Evolutionary conservation across 805 yeast genomes (phyloP), one percentile per base, ranked within the genome.

Genomic region (Wickerhamomyces sydowiorum): DNA sequence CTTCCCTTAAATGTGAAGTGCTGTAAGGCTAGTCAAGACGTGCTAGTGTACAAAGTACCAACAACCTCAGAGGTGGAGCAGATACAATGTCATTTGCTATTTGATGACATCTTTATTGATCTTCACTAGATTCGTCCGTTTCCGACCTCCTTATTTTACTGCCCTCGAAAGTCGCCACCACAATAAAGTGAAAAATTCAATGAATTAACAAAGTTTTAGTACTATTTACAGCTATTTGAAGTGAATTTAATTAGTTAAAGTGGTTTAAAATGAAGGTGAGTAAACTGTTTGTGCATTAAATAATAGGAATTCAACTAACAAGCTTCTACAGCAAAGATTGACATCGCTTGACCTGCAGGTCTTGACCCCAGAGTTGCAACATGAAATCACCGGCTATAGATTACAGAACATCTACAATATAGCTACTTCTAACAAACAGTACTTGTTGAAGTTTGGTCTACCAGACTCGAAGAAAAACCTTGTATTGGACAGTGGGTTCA

Each of bases 361-460:
- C 40, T 64, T 90, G 23, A 70, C 82, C 1, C 64, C 72, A 18
- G 98, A 91, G 61, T 71, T 90, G 35, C 72, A 71, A 40, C 54
- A 64, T 7, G 65, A 72, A 37, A 51, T 90, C 27, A 69, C 75
- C 46, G 80, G 82, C 40, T 82, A 80, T 56, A 66, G 97, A 47
- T 67, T 91, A 44, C 89, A 82, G 49, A 91, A 91, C 61, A 82
- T 91, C 41, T 90, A 91, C 63, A 89, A 88, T 57, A 72, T 88
- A 27, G 76, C 83, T 15, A 75, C 80, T 28, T 82, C 87, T 5
- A 69, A 73, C 10, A 75, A 90, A 41, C 89, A 86, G 42, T 88
- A 81, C 54, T 62, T 88, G 40, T 64, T 90, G 47, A 89, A 87
- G 60, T 91, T 90, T 57, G 79, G 86, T 31, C 66, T 82, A 33